Conservation (phyloP, 1,139 yeast species). For the Suhomyces bribrorum region DNA sequence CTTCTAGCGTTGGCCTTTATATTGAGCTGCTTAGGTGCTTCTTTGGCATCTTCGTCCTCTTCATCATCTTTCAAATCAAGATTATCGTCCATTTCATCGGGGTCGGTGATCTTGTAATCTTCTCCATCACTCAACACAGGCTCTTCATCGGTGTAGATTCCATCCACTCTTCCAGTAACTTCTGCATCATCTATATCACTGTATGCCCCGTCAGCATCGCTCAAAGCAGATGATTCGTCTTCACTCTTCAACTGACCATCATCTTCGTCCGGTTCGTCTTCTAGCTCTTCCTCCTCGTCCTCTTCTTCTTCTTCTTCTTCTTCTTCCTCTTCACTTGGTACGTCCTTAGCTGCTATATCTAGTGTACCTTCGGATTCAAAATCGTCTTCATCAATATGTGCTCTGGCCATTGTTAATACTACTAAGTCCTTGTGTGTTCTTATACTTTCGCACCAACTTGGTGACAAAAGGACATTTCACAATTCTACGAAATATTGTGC, state of each 20-base stretch:
- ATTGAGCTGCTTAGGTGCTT: slow-evolving; percentile 14
- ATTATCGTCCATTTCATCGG: slow-evolving; percentile 45
- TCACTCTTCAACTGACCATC: slow-evolving; percentile 20
- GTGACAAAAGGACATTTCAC: too few species aligned
- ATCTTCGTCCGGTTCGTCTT: slow-evolving; percentile 19
- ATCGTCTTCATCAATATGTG: not conserved
- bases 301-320: slow-evolving; percentile 11
- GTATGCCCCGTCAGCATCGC: slow-evolving; percentile 17
- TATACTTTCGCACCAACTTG: too few species aligned
- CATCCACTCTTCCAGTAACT: not conserved
- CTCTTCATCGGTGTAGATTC: slow-evolving; percentile 22
- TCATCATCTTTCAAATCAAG: slow-evolving; percentile 31
- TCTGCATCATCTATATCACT: slow-evolving; percentile 27
- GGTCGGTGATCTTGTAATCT: slow-evolving; percentile 38
- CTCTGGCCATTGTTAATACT: not conserved
- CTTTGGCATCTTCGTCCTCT: slow-evolving; percentile 2
- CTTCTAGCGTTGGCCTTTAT: slow-evolving; percentile 18
- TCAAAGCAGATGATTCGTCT: slow-evolving; percentile 21
- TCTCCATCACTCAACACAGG: slow-evolving; percentile 33
- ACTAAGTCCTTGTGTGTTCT: not conserved
- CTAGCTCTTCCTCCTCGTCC: slow-evolving; percentile 23
- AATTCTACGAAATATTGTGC: too few species aligned
- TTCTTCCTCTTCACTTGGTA: slow-evolving; percentile 12
- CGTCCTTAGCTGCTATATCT: slow-evolving; percentile 2
- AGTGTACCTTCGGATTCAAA: not conserved